phyloP scores from a whole-genome alignment of 75 land plant genomes.

The Isoetes taiwanensis region DNA sequence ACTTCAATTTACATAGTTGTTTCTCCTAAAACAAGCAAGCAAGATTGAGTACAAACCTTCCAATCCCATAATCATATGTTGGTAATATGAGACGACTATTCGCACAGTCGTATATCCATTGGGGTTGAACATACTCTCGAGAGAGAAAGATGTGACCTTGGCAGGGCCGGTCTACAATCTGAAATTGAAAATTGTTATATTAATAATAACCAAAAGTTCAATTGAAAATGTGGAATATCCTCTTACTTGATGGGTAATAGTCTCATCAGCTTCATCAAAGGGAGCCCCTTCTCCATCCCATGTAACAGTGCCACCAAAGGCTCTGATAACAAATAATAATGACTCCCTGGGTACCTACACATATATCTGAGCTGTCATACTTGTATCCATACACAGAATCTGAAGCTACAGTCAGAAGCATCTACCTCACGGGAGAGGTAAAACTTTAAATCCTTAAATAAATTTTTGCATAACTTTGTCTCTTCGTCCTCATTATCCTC shows the following conservation, averaged over 20 bases:
- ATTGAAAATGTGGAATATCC: too few relatives aligned
- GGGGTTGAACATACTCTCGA: slow-evolving; percentile 92
- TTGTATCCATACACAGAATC: not conserved
- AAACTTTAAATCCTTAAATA: slow-evolving; percentile 63
- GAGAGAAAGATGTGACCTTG: slow-evolving; percentile 63
- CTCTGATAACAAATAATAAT: slow-evolving; percentile 67
- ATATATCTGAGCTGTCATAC: not conserved
- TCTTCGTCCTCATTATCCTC: slow-evolving; percentile 61
- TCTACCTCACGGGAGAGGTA: slow-evolving; percentile 78
- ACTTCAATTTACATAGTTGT: not conserved
- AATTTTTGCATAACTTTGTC: slow-evolving; percentile 37
- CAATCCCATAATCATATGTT: slow-evolving; percentile 56
- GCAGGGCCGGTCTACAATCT: slow-evolving; percentile 90
- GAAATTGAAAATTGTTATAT: slow-evolving; percentile 13
- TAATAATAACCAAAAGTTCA: too few relatives aligned
- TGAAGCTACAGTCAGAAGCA: not conserved
- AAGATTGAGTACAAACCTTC: slow-evolving; percentile 38
- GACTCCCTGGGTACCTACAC: slow-evolving; percentile 88
- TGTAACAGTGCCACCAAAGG: slow-evolving; percentile 85
- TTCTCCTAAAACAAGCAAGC: too few relatives aligned
- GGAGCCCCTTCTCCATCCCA: slow-evolving; percentile 97
- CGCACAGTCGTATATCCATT: slow-evolving; percentile 89
- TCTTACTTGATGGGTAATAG: slow-evolving; percentile 87
- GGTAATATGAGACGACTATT: slow-evolving; percentile 67
- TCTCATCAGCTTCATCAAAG: slow-evolving; percentile 54